These are phyloP conservation scores for Cordyceps javanica DNA, from an alignment of 2,329 filamentous ascomycete genomes.

Conservation along the genomic window DNA sequence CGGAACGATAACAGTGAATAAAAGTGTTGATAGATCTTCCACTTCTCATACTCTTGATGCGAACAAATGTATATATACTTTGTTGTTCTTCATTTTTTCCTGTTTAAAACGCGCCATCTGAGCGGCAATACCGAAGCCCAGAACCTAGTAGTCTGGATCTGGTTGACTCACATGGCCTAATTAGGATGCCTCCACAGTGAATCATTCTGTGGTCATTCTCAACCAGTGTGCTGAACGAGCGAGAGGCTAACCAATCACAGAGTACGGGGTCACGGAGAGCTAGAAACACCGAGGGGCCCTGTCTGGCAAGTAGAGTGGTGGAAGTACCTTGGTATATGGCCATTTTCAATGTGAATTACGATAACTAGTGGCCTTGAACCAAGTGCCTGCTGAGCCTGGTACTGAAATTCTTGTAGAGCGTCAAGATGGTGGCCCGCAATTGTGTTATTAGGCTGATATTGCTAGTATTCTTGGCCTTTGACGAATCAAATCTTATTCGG, in stretches of 20 bases:
- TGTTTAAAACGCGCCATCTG: background rate
- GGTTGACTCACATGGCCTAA: constrained; percentile 12
- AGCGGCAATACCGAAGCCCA: background rate
- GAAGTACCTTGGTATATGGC: too few relatives aligned
- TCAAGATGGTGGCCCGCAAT: too few relatives aligned
- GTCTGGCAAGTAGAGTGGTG: too few relatives aligned
- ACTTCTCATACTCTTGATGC: background rate
- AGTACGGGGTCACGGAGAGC: constrained; percentile 3
- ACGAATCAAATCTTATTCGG: too few relatives aligned
- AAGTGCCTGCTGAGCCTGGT: too few relatives aligned
- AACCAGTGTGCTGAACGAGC: too few relatives aligned
- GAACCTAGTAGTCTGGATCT: background rate
- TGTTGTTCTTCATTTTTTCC: background rate
- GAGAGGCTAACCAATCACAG: background rate
- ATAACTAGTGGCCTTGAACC: too few relatives aligned
- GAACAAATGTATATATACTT: constrained; percentile 9
- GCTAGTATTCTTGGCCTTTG: too few relatives aligned
- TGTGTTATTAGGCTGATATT: too few relatives aligned
- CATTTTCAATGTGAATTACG: too few relatives aligned
- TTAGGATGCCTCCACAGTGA: constrained; percentile 5
- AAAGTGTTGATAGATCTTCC: background rate
- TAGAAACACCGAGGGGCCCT: background rate
- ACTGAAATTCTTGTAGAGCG: too few relatives aligned
- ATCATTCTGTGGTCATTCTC: constrained; percentile 4
- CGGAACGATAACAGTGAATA: background rate